Conservation (phyloP, 169 alveolate species). For the Plasmodium vivax region DNA sequence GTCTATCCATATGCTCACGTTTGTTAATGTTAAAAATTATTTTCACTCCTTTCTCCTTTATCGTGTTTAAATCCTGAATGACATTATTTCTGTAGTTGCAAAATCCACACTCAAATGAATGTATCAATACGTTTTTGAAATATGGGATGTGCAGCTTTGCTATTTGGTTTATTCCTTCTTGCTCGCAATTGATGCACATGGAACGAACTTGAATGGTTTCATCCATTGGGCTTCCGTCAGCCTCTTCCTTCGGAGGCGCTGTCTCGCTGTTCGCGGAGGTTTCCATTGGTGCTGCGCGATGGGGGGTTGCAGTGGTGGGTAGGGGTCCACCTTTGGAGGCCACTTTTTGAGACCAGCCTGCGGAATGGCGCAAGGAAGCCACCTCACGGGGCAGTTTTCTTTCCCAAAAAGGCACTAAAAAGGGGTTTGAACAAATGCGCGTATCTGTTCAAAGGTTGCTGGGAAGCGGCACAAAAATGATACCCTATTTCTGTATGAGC, state of each 20-base stretch:
- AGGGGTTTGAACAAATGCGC: not conserved
- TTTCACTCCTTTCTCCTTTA: conserved; percentile 93
- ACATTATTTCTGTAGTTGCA: conserved; percentile 95
- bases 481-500: not conserved
- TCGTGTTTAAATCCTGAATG: conserved; percentile 92
- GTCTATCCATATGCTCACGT: conserved; percentile 90
- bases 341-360: not conserved
- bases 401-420: not conserved
- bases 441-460: not conserved
- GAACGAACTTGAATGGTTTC: conserved; percentile 85
- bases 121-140: conserved; percentile 87
- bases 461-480: not conserved
- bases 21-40: conserved; percentile 85
- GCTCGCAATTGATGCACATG: conserved; percentile 92
- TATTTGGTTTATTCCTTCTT: conserved; percentile 91
- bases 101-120: conserved; percentile 91
- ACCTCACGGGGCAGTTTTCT: not conserved
- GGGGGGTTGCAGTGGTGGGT: not conserved
- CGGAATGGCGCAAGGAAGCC: not conserved
- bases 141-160: conserved; percentile 92
- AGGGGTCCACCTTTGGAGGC: too few species aligned
- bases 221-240: not conserved
- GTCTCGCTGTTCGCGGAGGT: not conserved
- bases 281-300: not conserved
- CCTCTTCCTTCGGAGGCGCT: not conserved